Conservation (phyloP, 345 rosid genomes). For the Citrus mangshanensis region DNA sequence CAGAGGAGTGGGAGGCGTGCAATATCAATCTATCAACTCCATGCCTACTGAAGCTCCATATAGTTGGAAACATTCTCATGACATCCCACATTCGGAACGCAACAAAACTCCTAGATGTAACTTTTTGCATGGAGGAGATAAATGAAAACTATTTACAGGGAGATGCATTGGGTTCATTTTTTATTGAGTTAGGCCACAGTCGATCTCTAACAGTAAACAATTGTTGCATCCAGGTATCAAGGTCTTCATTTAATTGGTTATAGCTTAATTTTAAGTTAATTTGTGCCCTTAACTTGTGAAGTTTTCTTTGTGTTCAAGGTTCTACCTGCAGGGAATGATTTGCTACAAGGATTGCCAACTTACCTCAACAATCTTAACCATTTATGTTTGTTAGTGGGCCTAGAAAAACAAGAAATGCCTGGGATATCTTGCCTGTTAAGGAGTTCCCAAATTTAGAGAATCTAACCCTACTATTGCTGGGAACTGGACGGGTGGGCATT, state of each 20-base stretch:
- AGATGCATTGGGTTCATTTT: constrained; percentile 10
- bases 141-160: not conserved
- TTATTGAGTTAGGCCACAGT: constrained; percentile 7
- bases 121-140: constrained; percentile 5
- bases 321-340: constrained; percentile 3
- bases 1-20: not conserved
- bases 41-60: not conserved
- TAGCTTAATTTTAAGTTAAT: constrained; percentile 1
- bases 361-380: constrained; percentile 7
- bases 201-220: constrained; percentile 13
- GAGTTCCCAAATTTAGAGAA: constrained; percentile 18
- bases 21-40: constrained; percentile 21
- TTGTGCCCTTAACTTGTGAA: not conserved
- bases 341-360: not conserved
- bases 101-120: not conserved
- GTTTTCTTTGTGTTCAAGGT: constrained; percentile 8
- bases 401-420: constrained; percentile 14
- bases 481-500: not conserved
- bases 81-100: constrained; percentile 10
- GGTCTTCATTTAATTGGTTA: not conserved
- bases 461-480: constrained; percentile 4
- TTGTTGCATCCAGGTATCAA: constrained; percentile 19
- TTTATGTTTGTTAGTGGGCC: constrained; percentile 7
- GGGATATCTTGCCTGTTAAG: constrained; percentile 15
- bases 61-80: constrained; percentile 3